A percentile compares a stretch with the other conserved stretches of the same genome.
Evolutionary conservation across 2,329 filamentous ascomycete genomes (phyloP).

Genomic region (Graphiopsis chlorocephala): DNA sequence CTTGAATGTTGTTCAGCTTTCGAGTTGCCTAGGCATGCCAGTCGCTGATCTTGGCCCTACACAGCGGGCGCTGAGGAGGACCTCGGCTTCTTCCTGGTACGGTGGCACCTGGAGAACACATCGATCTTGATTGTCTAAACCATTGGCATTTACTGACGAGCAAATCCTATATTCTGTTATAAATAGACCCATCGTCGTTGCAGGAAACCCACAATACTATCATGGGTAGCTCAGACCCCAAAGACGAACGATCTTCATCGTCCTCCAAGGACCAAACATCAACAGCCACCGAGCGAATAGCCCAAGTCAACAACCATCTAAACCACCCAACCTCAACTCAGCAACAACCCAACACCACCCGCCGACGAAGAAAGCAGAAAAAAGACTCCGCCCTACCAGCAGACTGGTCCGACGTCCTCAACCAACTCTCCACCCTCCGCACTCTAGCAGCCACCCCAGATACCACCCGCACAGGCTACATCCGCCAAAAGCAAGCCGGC

Average conservation of each 20-base stretch:
- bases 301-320: constrained; percentile 32
- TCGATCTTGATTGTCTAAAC: background rate
- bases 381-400: constrained; percentile 47
- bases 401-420: constrained; percentile 61
- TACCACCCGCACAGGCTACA: constrained; percentile 54
- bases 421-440: constrained; percentile 53
- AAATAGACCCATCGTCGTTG: no score
- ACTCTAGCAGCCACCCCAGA: constrained; percentile 56
- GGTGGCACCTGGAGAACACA: background rate
- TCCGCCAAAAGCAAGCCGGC: constrained; percentile 61
- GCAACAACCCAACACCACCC: constrained; percentile 17
- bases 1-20: background rate
- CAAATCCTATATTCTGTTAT: no score
- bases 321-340: constrained; percentile 32
- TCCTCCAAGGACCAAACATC: background rate
- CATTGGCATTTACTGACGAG: no score
- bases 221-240: background rate
- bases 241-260: background rate
- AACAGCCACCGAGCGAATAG: constrained; percentile 27
- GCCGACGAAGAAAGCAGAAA: constrained; percentile 32
- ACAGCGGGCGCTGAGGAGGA: constrained; percentile 7
- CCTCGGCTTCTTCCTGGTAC: constrained; percentile 6
- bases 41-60: background rate
- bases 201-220: background rate
- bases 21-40: background rate